Base-by-base conservation (phyloP, 2,329 filamentous ascomycete genomes). In the Phoma sp. region DNA sequence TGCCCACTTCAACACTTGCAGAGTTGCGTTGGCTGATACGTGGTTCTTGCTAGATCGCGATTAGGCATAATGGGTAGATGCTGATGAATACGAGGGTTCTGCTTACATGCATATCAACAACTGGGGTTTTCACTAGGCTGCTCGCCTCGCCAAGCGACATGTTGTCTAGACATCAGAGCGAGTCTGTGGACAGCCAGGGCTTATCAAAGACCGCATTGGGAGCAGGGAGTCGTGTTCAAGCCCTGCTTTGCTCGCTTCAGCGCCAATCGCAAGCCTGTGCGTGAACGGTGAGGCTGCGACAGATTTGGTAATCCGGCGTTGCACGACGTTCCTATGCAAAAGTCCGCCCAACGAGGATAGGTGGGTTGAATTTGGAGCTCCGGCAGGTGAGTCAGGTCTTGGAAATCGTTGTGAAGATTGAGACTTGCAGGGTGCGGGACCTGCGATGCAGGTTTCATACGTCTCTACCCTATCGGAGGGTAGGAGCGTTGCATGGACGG, bases 181-280 rank as follows among this genome's bases (percentile, higher is more conserved):
- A 17, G 4, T 31, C 29, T 15, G n/a, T 37, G 43, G 32, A 32
- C 46, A 49, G 33, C 29, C 25, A 45, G 25, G 40, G 31, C 43
- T 68, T 70, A 70, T 61, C 59, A 71, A 62, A 56, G 41, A 53
- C 62, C 35, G 35, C 38, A 40, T 39, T 40, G 46, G 32, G 33
- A 33, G 17, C 10, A 27, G 15, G 21, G 1, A 2, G 8, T 21
- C 19, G 9, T 12, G 10, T 21, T n/a, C 22, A 12, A 3, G 9
- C 33, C n/a, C 35, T 21, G n/a, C 8, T 17, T 22, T 29, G 37
- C 25, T 41, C 43, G 29, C 22, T 9, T 37, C n/a, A 12, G 13
- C 8, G 2, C 21, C 6, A 33, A 17, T 21, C 40, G 21, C n/a
- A 32, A 3, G 22, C 22, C 22, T 4, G 22, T 53, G 15, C 25